Conservation (phyloP, 1,284 basidiomycete genomes). For the Malassezia slooffiae region DNA sequence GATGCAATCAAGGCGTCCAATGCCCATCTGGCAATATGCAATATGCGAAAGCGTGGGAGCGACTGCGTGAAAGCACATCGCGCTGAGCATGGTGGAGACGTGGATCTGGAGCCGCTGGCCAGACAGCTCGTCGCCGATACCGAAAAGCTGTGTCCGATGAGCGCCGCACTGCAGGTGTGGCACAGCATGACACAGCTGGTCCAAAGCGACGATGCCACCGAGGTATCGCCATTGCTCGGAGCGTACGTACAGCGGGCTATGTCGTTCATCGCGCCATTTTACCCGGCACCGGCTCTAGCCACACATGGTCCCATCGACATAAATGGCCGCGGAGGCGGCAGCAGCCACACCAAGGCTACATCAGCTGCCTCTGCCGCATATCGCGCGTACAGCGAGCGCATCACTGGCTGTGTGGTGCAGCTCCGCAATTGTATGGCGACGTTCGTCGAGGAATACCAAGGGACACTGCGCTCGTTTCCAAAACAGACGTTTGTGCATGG, state of each 20-base stretch:
- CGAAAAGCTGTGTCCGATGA: background rate
- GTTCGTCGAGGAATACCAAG: background rate
- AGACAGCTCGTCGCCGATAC: background rate
- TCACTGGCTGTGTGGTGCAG: background rate
- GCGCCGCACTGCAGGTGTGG: constrained; percentile 2
- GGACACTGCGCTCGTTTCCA: background rate
- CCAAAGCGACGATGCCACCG: constrained; percentile 1
- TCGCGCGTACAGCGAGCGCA: background rate
- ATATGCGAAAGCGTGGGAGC: no score
- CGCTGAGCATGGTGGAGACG: no score
- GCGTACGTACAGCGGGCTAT: constrained; percentile 8
- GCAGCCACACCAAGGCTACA: no score
- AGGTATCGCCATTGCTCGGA: background rate
- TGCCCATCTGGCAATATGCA: constrained; percentile 1
- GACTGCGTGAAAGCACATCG: no score
- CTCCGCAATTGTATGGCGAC: constrained; percentile 3
- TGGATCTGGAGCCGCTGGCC: background rate
- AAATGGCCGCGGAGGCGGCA: no score
- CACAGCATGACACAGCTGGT: constrained; percentile 1
- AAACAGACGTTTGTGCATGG: background rate
- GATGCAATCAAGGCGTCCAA: constrained; percentile 9
- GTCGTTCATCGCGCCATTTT: constrained; percentile 4
- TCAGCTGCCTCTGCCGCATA: no score
- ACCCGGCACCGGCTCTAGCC: constrained; percentile 12
- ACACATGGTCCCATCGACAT: no score